Evolutionary conservation across 2,329 filamentous ascomycete genomes (phyloP), one percentile per base, ranked within the genome.

Genomic region (Botrytis byssoidea): DNA sequence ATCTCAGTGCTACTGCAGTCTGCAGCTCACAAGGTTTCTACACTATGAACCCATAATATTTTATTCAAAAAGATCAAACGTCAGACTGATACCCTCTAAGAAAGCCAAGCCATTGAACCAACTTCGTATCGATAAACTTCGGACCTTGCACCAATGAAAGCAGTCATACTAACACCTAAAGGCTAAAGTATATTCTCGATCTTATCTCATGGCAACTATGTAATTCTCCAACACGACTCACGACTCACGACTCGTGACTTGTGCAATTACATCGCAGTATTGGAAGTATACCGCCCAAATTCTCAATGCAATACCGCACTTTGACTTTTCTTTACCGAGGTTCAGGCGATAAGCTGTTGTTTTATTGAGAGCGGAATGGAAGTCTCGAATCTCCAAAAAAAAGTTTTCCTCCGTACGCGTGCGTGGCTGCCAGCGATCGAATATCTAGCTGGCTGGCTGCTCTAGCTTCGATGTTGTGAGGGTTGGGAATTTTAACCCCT

Each of bases 341-440:
- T 72, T 72, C n/a, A 69, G 14, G 29, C 71, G 40, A 57, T 20
- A 35, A 67, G 40, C 44, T 72, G 46, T 37, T 55, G 44, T 40
- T 20, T 40, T 67, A 40, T 20, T 68, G 60, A 40, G 66, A 22
- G 29, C 32, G 22, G 40, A 40, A 44, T 22, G 32, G 18, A 72
- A 59, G 46, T 67, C 61, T 46, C 29, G 48, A 59, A 61, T 48
- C 32, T 48, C 64, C 64, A 44, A 61, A 69, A 68, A 68, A 42
- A 18, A 72, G 71, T 32, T 44, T 29, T 48, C 22, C 51, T 60
- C 63, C 51, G 63, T 44, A 48, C 64, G 51, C 40, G 12, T 72
- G 71, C 71, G 63, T 72, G 64, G 71, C 71, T 61, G 66, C 48
- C 66, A 69, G 48, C 66, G 37, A 69, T 69, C 66, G 40, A 69